Conservation (phyloP, 805 yeast species). For the Pichia exigua region DNA sequence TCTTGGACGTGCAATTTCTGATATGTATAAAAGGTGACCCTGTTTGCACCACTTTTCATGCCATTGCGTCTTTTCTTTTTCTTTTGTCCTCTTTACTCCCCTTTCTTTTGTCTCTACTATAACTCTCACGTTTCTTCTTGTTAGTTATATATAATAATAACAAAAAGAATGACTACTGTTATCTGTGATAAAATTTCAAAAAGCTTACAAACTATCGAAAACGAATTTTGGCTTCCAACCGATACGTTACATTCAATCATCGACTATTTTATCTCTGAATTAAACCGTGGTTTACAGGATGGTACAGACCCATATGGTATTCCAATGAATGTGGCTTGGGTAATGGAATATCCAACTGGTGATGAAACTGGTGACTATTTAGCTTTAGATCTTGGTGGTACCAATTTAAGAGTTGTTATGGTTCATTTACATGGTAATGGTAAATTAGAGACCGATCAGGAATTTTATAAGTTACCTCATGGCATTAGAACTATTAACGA, state of each 20-base stretch:
- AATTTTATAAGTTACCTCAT: conserved; percentile 76
- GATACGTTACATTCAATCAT: conserved; percentile 37
- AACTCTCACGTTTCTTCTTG: too few relatives aligned
- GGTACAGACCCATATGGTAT: conserved; percentile 39
- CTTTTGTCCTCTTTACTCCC: not conserved
- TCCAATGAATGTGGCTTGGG: conserved; percentile 59
- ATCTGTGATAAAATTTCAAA: conserved; percentile 22
- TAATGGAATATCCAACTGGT: conserved; percentile 51
- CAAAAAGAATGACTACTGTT: conserved; percentile 1
- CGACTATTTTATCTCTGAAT: conserved; percentile 42
- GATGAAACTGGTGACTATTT: conserved; percentile 50
- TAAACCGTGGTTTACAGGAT: conserved; percentile 46
- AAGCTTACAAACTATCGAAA: conserved; percentile 25
- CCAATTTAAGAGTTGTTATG: conserved; percentile 52
- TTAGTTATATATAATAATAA: too few relatives aligned
- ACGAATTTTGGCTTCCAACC: conserved; percentile 35
- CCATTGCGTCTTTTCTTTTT: not conserved
- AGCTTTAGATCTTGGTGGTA: conserved; percentile 58
- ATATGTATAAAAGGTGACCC: not conserved
- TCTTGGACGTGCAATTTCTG: not conserved
- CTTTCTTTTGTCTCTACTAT: not conserved
- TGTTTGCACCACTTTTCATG: not conserved
- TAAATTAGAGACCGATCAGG: conserved; percentile 80
- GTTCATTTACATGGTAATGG: conserved; percentile 58
- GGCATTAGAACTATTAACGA: conserved; percentile 71